Conservation (phyloP, 78 protist genomes). For the Thecamonas trahens region DNA sequence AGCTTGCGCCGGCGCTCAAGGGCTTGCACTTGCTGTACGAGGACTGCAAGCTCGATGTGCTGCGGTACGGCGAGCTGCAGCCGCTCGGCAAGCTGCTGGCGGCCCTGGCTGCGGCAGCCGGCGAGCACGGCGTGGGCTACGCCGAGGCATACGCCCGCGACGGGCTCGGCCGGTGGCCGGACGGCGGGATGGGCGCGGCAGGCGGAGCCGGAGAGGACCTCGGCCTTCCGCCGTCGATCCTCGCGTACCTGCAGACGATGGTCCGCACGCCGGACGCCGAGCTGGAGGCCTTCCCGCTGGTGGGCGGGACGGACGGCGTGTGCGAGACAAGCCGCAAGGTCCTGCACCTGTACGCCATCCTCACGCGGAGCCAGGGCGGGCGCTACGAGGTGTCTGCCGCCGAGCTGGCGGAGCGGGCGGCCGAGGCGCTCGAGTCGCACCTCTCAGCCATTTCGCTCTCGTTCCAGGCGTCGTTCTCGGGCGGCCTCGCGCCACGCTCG, state of each 20-base stretch:
- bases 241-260: not conserved
- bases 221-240: not conserved
- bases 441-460: not conserved
- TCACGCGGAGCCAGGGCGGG: too few species aligned
- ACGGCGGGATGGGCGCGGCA: not conserved
- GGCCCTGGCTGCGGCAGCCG: not conserved
- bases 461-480: not conserved
- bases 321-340: too few species aligned
- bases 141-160: not conserved
- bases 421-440: not conserved
- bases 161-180: not conserved
- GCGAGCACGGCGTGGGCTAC: not conserved
- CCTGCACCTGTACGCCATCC: too few species aligned
- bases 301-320: too few species aligned
- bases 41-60: not conserved
- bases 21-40: not conserved
- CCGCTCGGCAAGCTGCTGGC: too few species aligned
- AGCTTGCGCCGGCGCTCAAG: not conserved
- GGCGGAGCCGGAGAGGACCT: not conserved
- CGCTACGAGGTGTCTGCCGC: not conserved
- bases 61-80: not conserved
- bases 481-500: not conserved
- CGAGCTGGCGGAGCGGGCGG: not conserved
- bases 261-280: too few species aligned
- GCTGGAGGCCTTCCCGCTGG: too few species aligned